Evolutionary conservation across 768 basidiomycete species (phyloP).

Genomic region (Daedalea quercina): DNA sequence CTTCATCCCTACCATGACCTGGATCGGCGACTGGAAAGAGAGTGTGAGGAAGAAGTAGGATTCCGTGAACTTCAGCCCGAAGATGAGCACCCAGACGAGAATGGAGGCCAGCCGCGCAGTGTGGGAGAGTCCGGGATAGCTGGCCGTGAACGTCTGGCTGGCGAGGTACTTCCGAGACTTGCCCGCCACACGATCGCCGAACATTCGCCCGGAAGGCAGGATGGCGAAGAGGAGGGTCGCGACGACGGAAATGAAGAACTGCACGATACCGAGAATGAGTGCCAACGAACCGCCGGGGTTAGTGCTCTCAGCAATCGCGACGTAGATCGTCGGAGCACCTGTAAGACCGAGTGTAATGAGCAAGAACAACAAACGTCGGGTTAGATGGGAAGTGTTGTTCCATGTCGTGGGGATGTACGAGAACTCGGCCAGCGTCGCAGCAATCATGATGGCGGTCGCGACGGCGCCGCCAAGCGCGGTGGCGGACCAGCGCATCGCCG

Average conservation of each 20-base stretch:
- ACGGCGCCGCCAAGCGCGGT: conserved; percentile 93
- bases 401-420: conserved; percentile 97
- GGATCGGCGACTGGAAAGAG: conserved; percentile 89
- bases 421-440: conserved; percentile 91
- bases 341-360: conserved; percentile 87
- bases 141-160: conserved; percentile 96
- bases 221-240: conserved; percentile 84
- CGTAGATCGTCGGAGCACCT: conserved; percentile 89
- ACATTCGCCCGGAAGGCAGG: conserved; percentile 97
- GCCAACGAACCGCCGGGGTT: conserved; percentile 61
- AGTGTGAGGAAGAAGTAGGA: conserved; percentile 98
- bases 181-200: conserved; percentile 94
- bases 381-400: conserved; percentile 97
- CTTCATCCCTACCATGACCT: conserved; percentile 95
- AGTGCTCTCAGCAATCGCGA: conserved; percentile 74
- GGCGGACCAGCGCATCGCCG: conserved; percentile 89
- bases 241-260: conserved; percentile 88
- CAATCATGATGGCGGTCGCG: conserved; percentile 94
- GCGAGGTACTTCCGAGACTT: conserved; percentile 97
- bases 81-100: conserved; percentile 84
- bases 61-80: conserved; percentile 94
- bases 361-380: conserved; percentile 85
- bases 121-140: conserved; percentile 68
- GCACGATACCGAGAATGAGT: conserved; percentile 91
- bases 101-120: conserved; percentile 73